Percentiles rank a stretch among this genome's conserved stretches.
These are phyloP conservation scores for Paecilomyces formosus DNA, from an alignment of 2,329 filamentous ascomycete genomes.

Conservation along the genomic window DNA sequence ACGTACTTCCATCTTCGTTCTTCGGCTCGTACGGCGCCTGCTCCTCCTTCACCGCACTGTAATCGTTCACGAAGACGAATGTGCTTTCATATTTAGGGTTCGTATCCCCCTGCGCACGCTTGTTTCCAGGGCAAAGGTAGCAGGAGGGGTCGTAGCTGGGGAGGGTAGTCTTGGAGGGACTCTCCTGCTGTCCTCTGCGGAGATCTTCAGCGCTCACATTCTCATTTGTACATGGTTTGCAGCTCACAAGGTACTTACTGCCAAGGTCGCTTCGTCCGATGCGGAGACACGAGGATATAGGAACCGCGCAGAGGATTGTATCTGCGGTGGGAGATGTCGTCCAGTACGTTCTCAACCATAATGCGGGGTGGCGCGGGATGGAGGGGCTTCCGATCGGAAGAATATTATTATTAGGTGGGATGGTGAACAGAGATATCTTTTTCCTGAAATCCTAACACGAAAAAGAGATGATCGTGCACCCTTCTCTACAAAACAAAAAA, in stretches of 20 bases:
- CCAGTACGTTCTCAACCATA: constrained; percentile 71
- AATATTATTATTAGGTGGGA: not conserved
- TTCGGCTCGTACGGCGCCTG: constrained; percentile 67
- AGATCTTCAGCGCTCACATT: not conserved
- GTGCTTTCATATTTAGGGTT: constrained; percentile 84
- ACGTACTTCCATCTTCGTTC: constrained; percentile 42
- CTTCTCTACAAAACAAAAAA: not conserved
- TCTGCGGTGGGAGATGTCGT: constrained; percentile 93
- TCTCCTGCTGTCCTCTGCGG: constrained; percentile 67
- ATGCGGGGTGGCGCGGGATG: constrained; percentile 7
- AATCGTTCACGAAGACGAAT: constrained; percentile 96
- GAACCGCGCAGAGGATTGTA: constrained; percentile 87
- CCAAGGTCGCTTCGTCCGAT: constrained; percentile 95
- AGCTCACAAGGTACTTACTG: constrained; percentile 56
- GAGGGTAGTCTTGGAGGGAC: constrained; percentile 57
- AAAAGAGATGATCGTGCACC: not conserved
- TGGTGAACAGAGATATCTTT: not conserved
- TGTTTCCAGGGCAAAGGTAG: constrained; percentile 89
- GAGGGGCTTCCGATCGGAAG: not conserved
- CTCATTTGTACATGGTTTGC: constrained; percentile 4
- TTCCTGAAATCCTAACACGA: too few relatives aligned
- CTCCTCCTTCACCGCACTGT: constrained; percentile 89
- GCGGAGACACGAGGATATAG: constrained; percentile 91
- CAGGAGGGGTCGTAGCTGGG: constrained; percentile 86
- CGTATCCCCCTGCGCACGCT: constrained; percentile 73